Evolutionary conservation across 2,329 filamentous ascomycete genomes (phyloP).

Genomic region (Fusarium concolor): DNA sequence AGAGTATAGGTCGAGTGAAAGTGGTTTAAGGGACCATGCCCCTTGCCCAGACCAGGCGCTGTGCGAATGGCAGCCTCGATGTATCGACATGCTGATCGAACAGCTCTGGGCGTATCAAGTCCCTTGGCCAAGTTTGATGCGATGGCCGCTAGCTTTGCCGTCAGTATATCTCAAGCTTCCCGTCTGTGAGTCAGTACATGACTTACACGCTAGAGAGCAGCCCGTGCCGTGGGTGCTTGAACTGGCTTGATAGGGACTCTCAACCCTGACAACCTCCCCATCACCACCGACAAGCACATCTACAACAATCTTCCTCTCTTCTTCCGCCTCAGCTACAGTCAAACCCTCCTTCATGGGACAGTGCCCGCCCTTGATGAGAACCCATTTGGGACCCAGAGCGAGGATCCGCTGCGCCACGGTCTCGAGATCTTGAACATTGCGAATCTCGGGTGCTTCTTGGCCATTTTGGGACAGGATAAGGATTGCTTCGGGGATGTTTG

Average conservation of each 20-base stretch:
- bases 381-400: slow-evolving; percentile 78
- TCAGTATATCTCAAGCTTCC: background rate
- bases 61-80: slow-evolving; percentile 77
- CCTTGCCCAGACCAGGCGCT: slow-evolving; percentile 71
- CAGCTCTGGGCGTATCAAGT: slow-evolving; percentile 66
- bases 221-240: slow-evolving; percentile 94
- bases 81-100: slow-evolving; percentile 76
- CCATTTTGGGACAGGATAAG: slow-evolving; percentile 70
- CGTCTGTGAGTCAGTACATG: background rate
- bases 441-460: slow-evolving; percentile 55
- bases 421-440: slow-evolving; percentile 74
- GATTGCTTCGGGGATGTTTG: slow-evolving; percentile 80
- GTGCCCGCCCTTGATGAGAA: slow-evolving; percentile 92
- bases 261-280: slow-evolving; percentile 68
- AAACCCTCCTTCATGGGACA: slow-evolving; percentile 77
- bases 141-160: slow-evolving; percentile 68
- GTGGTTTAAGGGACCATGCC: slow-evolving; percentile 80
- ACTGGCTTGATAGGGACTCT: slow-evolving; percentile 77
- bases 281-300: slow-evolving; percentile 78
- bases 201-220: slow-evolving; percentile 88
- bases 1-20: slow-evolving; percentile 78
- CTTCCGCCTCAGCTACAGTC: slow-evolving; percentile 66
- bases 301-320: slow-evolving; percentile 74
- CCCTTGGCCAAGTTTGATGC: slow-evolving; percentile 77
- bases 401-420: slow-evolving; percentile 74